Percentiles rank a stretch among this genome's conserved stretches.
Conservation (phyloP, 2,329 filamentous ascomycete genomes). For the Ascochyta viciae-villosae region DNA sequence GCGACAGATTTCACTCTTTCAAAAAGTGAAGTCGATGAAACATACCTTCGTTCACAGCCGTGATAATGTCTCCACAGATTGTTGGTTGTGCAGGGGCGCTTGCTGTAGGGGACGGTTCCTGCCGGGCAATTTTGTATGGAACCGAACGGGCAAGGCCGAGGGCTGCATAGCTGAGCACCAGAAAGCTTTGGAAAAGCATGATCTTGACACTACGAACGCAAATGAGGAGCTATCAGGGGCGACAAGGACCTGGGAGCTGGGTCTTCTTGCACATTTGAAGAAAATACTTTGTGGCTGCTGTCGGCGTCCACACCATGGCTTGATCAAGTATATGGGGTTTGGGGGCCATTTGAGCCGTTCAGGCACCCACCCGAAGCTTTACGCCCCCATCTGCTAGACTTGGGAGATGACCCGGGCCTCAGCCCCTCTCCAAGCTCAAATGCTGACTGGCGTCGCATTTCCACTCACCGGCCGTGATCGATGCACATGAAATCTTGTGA, state of each 20-base stretch:
- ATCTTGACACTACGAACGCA: background rate
- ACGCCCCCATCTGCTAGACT: background rate
- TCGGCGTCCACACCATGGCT: background rate
- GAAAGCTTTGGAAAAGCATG: background rate
- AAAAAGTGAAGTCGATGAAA: background rate
- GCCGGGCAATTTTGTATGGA: slow-evolving; percentile 14
- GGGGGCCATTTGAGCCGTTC: slow-evolving; percentile 3
- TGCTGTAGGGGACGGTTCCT: slow-evolving; percentile 18
- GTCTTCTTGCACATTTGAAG: background rate
- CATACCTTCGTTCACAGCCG: slow-evolving; percentile 17
- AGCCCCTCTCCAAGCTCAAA: background rate
- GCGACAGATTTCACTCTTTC: background rate
- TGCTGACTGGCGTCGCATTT: background rate
- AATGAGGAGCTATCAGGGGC: background rate
- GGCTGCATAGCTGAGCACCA: slow-evolving; percentile 2
- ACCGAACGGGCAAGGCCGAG: slow-evolving; percentile 11
- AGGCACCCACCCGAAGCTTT: slow-evolving; percentile 1
- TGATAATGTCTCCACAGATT: slow-evolving; percentile 22
- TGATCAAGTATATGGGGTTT: background rate
- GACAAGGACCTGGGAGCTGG: background rate
- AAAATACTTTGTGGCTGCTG: background rate
- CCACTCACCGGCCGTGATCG: background rate
- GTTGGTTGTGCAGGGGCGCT: slow-evolving; percentile 16
- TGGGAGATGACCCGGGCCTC: background rate
- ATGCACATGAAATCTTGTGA: background rate